Conservation (phyloP, 345 rosid species). For the Citrus mangshanensis region DNA sequence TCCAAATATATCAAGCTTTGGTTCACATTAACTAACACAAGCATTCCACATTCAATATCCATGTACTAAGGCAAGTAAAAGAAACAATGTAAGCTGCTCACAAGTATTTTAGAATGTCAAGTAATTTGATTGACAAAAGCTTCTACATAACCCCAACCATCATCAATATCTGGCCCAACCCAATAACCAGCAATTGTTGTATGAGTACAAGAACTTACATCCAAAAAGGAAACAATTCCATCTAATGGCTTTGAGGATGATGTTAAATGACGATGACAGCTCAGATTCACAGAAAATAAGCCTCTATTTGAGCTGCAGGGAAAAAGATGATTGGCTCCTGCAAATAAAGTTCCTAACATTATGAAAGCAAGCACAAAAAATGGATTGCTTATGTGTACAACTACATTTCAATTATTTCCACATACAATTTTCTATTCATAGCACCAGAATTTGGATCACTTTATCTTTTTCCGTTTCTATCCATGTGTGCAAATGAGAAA, state of each 20-base stretch:
- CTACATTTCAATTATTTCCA: not conserved
- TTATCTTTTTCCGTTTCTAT: not conserved
- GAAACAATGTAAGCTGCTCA: constrained; percentile 5
- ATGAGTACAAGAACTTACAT: constrained; percentile 33
- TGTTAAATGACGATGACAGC: constrained; percentile 17
- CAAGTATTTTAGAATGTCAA: constrained; percentile 16
- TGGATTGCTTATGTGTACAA: not conserved
- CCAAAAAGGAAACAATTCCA: constrained; percentile 30
- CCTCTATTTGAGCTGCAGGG: constrained; percentile 18
- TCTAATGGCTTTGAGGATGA: constrained; percentile 17
- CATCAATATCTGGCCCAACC: constrained; percentile 73
- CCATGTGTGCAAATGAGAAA: not conserved
- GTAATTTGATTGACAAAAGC: constrained; percentile 38
- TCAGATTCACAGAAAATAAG: constrained; percentile 14
- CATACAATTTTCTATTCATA: not conserved
- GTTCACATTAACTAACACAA: constrained; percentile 2
- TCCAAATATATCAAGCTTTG: not conserved
- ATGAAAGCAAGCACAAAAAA: constrained; percentile 5
- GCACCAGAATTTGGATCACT: not conserved
- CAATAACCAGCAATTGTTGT: constrained; percentile 50
- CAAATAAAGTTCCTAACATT: constrained; percentile 15
- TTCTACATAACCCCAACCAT: constrained; percentile 75
- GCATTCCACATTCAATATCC: constrained; percentile 12
- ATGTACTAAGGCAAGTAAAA: not conserved
- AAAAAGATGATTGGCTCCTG: constrained; percentile 28